Evolutionary conservation across 1,284 basidiomycete genomes (phyloP).

Genomic region (Fomitiporia mediterranea): DNA sequence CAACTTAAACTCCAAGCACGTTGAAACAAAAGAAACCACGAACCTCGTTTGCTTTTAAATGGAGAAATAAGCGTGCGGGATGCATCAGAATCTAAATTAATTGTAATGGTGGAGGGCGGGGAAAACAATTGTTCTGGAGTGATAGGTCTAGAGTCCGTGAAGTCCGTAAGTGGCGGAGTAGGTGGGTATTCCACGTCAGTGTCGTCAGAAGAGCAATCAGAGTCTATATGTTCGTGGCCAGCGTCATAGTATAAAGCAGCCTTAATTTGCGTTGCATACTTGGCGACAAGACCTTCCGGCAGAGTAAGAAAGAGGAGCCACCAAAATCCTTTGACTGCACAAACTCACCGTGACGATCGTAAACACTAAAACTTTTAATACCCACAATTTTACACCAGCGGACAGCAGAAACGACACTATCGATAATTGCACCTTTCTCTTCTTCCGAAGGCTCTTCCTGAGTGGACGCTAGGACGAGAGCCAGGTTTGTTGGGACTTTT

Average conservation of each 20-base stretch:
- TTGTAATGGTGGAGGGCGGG: conserved; percentile 19
- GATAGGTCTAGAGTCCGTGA: conserved; percentile 54
- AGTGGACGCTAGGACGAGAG: conserved; percentile 48
- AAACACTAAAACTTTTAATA: conserved; percentile 58
- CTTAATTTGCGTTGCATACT: conserved; percentile 38
- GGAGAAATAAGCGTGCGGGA: not conserved
- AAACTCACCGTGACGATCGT: conserved; percentile 61
- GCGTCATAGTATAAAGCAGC: conserved; percentile 19
- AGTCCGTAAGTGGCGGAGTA: conserved; percentile 69
- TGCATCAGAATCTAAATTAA: conserved; percentile 5
- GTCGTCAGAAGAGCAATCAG: conserved; percentile 44
- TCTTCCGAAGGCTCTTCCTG: conserved; percentile 27
- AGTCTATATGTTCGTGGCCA: conserved; percentile 27
- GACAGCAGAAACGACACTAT: conserved; percentile 48
- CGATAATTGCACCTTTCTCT: conserved; percentile 41
- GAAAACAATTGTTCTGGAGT: conserved; percentile 40
- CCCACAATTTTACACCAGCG: conserved; percentile 57
- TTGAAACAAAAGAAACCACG: not conserved
- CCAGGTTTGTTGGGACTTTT: conserved; percentile 60
- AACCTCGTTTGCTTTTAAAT: not conserved
- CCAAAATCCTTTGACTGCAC: conserved; percentile 12
- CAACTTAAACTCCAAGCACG: not conserved
- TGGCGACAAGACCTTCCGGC: conserved; percentile 42
- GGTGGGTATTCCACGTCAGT: conserved; percentile 52
- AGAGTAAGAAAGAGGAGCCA: conserved; percentile 11